Evolutionary conservation across 495 filamentous ascomycete genomes (phyloP), one percentile per base, ranked within the genome.

Genomic region (Coniosporium apollinis): DNA sequence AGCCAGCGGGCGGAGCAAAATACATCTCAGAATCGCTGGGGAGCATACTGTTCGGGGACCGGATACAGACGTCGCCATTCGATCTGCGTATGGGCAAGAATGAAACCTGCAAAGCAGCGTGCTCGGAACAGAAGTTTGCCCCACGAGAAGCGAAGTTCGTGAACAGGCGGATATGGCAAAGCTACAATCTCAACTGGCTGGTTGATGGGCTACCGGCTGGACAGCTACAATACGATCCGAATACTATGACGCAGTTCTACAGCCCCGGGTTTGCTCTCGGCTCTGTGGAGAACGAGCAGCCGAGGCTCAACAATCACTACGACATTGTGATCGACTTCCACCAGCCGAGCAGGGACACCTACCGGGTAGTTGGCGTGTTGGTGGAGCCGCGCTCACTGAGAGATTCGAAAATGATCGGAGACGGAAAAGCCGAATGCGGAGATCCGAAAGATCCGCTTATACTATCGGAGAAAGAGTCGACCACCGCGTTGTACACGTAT

Each of bases 301-400:
- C 72, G 13, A 42, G 65, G 16, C 65, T 96, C 44, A 79, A 96
- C 62, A 96, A 94, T 52, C 89, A 97, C 56, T 93, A 82, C 54
- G 75, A 94, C 44, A 92, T 97, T 45, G 37, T 76, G n/a, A 72
- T 97, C 51, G 85, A 97, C 38, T 96, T 87, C 47, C 91, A 97
- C 52, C 67, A 76, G 37, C 73, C 67, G n/a, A 47, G 54, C 33
- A 64, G 66, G 37, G 66, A 73, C 19, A 65, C 83, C 52, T 81
- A 76, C 38, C 71, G 89, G 7, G 84, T 97, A 0, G 89, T 97
- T 13, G 91, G 89, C 8, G 83, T 94, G 18, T 63, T 80, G 16
- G 91, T 94, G 10, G 65, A 86, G 44, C 86, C 89, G 2, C 62
- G 61, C 25, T 93, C 86, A 22, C 67, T 69, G 31, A 58, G 58